Conservation (phyloP, 805 yeast genomes). For the Wickerhamiella brachini region DNA sequence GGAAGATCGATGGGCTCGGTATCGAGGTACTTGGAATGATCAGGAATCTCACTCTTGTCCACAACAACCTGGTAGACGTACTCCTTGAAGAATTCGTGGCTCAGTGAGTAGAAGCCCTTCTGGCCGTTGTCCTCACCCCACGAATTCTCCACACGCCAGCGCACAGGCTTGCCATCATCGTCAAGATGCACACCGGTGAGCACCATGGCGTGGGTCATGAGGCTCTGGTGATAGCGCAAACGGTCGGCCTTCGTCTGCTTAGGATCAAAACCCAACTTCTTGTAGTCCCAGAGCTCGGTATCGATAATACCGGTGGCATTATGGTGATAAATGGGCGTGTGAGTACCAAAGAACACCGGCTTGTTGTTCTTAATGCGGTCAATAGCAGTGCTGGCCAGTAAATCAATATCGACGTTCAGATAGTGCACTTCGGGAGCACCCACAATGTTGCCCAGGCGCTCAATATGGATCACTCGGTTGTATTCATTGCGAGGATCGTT, state of each 20-base stretch:
- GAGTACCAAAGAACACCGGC: slow-evolving; percentile 80
- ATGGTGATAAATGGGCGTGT: slow-evolving; percentile 68
- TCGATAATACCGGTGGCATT: slow-evolving; percentile 59
- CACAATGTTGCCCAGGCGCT: slow-evolving; percentile 57
- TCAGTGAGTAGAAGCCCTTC: slow-evolving; percentile 58
- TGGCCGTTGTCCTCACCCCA: slow-evolving; percentile 61
- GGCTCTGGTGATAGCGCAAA: slow-evolving; percentile 52
- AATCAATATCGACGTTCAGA: slow-evolving; percentile 49
- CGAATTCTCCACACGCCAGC: slow-evolving; percentile 66
- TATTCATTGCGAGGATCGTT: slow-evolving; percentile 72
- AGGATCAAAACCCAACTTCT: slow-evolving; percentile 33
- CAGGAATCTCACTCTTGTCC: slow-evolving; percentile 36
- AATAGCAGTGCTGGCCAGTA: slow-evolving; percentile 47
- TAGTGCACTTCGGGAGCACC: slow-evolving; percentile 61
- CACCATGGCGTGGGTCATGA: slow-evolving; percentile 87
- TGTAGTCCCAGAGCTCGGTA: slow-evolving; percentile 51
- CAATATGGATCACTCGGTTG: slow-evolving; percentile 51
- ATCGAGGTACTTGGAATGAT: slow-evolving; percentile 28
- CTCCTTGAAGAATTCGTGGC: slow-evolving; percentile 60
- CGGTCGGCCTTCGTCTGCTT: slow-evolving; percentile 51
- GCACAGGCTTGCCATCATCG: slow-evolving; percentile 40
- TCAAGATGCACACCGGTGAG: slow-evolving; percentile 71
- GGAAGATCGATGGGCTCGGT: slow-evolving; percentile 46
- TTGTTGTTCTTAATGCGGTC: slow-evolving; percentile 56
- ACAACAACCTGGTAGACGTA: slow-evolving; percentile 62